Percentiles rank a stretch among this genome's conserved stretches.
Evolutionary conservation across 2,329 filamentous ascomycete species (phyloP).

Genomic region (Coniochaeta prunicola): DNA sequence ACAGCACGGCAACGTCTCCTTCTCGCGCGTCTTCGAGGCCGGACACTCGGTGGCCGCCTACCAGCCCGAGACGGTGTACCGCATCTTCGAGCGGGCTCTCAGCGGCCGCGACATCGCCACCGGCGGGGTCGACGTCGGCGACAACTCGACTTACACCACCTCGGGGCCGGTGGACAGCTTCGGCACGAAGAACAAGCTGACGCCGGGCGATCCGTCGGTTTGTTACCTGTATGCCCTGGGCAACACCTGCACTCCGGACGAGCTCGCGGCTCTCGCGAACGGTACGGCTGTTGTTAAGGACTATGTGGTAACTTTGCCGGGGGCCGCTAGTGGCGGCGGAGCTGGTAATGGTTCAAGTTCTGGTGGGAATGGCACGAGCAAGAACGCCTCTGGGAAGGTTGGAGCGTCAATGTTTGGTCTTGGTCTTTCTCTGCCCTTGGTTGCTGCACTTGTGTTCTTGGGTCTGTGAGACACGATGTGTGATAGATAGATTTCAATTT

Average conservation of each 20-base stretch:
- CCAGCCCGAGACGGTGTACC: conserved; percentile 41
- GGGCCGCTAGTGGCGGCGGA: background rate
- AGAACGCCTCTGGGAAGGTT: background rate
- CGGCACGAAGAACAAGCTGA: conserved; percentile 35
- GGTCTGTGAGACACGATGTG: background rate
- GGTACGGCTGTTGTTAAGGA: conserved; percentile 37
- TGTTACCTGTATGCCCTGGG: conserved; percentile 35
- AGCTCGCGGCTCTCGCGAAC: conserved; percentile 30
- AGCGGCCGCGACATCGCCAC: conserved; percentile 44
- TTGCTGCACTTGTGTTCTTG: background rate
- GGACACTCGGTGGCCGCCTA: conserved; percentile 42
- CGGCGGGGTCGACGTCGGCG: conserved; percentile 32
- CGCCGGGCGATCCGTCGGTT: conserved; percentile 24
- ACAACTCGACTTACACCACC: conserved; percentile 18
- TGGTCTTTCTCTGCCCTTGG: background rate
- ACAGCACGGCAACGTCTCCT: conserved; percentile 40
- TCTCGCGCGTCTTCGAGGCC: conserved; percentile 36
- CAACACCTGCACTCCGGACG: conserved; percentile 33
- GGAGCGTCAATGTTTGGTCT: background rate
- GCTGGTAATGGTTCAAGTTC: background rate
- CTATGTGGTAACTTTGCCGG: conserved; percentile 26
- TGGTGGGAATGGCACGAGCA: background rate
- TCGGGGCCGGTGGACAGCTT: conserved; percentile 29
- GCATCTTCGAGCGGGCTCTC: conserved; percentile 42
- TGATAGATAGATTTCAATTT: no score